Base-by-base conservation (phyloP, 2,329 filamentous ascomycete genomes). In the Tolypocladium paradoxum region DNA sequence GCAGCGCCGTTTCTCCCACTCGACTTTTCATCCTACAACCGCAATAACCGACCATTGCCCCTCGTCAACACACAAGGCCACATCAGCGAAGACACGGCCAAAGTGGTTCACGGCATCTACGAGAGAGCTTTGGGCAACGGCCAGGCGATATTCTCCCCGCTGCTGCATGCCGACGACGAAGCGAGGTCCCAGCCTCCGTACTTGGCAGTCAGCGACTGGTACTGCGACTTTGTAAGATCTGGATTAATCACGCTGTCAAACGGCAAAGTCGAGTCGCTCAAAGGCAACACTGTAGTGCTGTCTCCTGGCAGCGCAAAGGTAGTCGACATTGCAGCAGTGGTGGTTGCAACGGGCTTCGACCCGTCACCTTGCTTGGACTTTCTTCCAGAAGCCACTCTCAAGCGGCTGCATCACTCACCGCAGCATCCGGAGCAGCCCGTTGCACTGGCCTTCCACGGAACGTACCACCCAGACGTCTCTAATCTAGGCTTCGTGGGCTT, bases 401-500 rank as follows among this genome's bases (percentile, higher is more conserved):
- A 76, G 3, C 71, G 69, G 0, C 73, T 95, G 2, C 71, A 81
- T 7, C 78, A 85, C 60, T 79, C 81, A 2, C 66, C 78, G 0
- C 61, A 65, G 0, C 76, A 82, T 55, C 65, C 71, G 18, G 76
- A 77, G 49, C 75, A 84, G n/a, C 83, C 84, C 0, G 65, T 88
- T 1, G 78, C 85, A 0, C 73, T 93, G 0, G 81, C 85, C 24
- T 83, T 85, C 49, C 84, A 88, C 57, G 81, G 79, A 1, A 84
- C 83, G 0, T 73, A 84, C 53, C 80, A 84, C 54, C 76, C 78
- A 0, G 70, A 74, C 0, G 67, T 90, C 0, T 78, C 84, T 0
- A 79, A 78, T 6, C 70, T 93, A 0, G 88, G 87, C 0, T 91
- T 93, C 61, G 84, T 93, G 1, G 89, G 89, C 0, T 90, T 90